Percentiles rank a stretch among this genome's conserved stretches.
Conservation (phyloP, 164 flowering plant species). For the Tetrastigma voinierianum region DNA sequence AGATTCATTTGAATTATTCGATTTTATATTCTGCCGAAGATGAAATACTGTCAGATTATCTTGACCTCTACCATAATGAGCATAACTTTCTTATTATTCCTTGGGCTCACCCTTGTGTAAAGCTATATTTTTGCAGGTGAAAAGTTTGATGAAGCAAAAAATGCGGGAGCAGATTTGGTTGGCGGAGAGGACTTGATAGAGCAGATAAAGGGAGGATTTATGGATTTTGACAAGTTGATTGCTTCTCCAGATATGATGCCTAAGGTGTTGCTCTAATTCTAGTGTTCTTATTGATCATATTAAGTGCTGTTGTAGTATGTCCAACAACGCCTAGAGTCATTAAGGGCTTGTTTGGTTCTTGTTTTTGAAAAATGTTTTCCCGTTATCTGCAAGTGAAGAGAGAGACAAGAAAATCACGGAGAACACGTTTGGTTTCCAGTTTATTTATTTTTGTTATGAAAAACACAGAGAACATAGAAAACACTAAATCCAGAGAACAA, state of each 20-base stretch:
- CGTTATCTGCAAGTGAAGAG: too few species aligned
- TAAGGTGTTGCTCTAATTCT: conserved; percentile 53
- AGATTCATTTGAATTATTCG: too few species aligned
- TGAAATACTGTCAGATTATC: background rate
- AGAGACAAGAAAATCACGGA: too few species aligned
- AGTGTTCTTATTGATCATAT: background rate
- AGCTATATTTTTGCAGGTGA: conserved; percentile 59
- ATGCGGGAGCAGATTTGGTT: conserved; percentile 96
- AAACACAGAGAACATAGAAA: too few species aligned
- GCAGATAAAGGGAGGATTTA: conserved; percentile 89
- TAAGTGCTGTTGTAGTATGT: background rate
- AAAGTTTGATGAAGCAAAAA: conserved; percentile 90
- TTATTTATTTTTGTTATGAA: too few species aligned
- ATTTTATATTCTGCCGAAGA: background rate
- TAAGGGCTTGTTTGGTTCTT: too few species aligned
- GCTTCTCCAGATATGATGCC: conserved; percentile 99
- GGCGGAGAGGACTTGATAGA: conserved; percentile 91
- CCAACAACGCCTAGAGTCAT: background rate
- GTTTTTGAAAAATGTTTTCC: too few species aligned
- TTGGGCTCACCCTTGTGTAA: background rate
- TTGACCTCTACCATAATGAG: background rate
- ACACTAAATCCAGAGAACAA: too few species aligned
- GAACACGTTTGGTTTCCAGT: too few species aligned
- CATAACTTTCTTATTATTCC: background rate
- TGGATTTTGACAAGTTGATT: conserved; percentile 95